Base-by-base conservation (phyloP, 345 rosid species). In the Camelina neglecta region DNA sequence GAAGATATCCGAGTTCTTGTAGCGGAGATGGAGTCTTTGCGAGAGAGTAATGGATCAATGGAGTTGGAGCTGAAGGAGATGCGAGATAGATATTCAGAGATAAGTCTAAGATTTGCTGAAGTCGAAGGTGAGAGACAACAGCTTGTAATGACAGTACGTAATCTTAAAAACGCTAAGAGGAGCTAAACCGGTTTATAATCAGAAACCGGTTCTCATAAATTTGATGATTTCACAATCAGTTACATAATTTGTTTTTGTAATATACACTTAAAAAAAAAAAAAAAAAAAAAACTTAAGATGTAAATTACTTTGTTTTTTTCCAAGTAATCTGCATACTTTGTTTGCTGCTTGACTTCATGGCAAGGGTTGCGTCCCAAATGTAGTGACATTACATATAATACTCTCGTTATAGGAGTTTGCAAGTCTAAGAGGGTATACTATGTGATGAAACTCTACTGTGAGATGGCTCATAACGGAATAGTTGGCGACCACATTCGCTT, bases 121-220 rank as follows among this genome's bases (percentile, higher is more conserved):
- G 99, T 95, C 0, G 99, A 95, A 87, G 97, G 99, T 41, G 99
- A 95, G 83, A 87, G 99, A 78, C 99, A 95, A 72, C 81, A 87
- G 80, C 97, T 95, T 61, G 93, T 89, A 49, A 95, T 95, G 99
- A 86, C 92, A 0, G 74, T 90, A 20, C 86, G 98, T 56, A 87
- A 86, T 81, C 83, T 88, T 42, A 88, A 86, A 85, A 95, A 92
- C 60, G 63, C 85, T 33, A 87, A 64, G 85, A 85, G 82, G 79
- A 81, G 79, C 69, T 86, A 69, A 76, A 75, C 20, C 62, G 39
- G 55, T 63, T 3, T 18, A 29, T 51, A 35, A 61, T 48, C n/a
- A 62, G 49, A 74, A 47, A 60, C 77, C 56, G 64, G 71, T 56
- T 64, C 3, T 62, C 76, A 51, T 29, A 39, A 9, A 15, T 6